These are phyloP conservation scores for Melanopsichium pennsylvanicum DNA, from an alignment of 1,284 basidiomycete species.

Conservation along the genomic window DNA sequence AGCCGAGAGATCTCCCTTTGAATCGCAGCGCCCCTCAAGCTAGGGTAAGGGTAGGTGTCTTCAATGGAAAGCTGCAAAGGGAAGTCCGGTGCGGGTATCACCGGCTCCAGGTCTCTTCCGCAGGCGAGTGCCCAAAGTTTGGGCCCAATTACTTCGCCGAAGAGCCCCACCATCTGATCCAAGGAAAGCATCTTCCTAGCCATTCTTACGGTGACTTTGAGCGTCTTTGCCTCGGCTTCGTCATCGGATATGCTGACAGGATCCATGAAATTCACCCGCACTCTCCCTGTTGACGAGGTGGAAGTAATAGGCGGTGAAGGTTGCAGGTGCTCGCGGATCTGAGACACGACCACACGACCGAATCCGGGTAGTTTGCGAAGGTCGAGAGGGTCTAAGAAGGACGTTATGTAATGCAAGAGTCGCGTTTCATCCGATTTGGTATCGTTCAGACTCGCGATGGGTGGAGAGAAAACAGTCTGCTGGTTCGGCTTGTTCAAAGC, in stretches of 20 bases:
- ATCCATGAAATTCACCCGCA: constrained; percentile 23
- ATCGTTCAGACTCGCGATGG: not conserved
- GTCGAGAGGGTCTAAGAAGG: constrained; percentile 60
- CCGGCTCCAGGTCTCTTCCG: constrained; percentile 61
- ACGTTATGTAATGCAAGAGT: constrained; percentile 35
- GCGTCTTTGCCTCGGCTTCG: constrained; percentile 14
- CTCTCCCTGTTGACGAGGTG: not conserved
- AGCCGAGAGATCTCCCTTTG: constrained; percentile 39
- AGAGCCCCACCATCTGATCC: constrained; percentile 34
- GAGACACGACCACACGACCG: constrained; percentile 43
- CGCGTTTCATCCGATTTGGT: not conserved
- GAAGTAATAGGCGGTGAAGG: not conserved
- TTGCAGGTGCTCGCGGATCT: constrained; percentile 36
- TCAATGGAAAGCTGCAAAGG: constrained; percentile 66
- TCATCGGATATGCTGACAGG: constrained; percentile 18
- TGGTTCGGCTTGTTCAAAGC: constrained; percentile 65
- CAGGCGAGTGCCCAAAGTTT: constrained; percentile 60
- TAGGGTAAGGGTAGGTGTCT: constrained; percentile 59
- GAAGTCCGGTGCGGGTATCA: constrained; percentile 61
- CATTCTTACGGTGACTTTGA: constrained; percentile 22
- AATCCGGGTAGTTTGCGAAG: constrained; percentile 54
- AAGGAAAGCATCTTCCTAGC: constrained; percentile 44
- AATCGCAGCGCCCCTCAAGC: constrained; percentile 31
- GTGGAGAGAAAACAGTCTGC: constrained; percentile 56
- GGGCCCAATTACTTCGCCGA: constrained; percentile 51